Evolutionary conservation across 1,284 basidiomycete species (phyloP), one percentile per base, ranked within the genome.

Genomic region (Boletus sp.): DNA sequence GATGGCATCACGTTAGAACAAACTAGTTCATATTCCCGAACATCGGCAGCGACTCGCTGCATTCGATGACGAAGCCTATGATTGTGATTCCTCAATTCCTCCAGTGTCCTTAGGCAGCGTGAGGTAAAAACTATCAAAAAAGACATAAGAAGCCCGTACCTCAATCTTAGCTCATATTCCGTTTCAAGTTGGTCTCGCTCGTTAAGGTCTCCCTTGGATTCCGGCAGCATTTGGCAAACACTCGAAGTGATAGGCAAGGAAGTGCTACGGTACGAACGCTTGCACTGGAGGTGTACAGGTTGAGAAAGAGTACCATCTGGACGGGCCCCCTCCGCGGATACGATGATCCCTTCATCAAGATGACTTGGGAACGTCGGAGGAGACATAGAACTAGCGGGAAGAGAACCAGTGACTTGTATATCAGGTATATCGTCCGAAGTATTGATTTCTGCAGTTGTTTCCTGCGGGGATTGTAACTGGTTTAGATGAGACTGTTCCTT

Each of bases 11-110:
- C 67, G 27, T 69, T 69, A 13, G 71, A 61, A 55, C 82, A 83
- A 14, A 81, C 67, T 9, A 69, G 60, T 46, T 88, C 82, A 51
- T 81, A 84, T 39, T 88, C 86, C 52, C 74, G 73, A 37, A 87
- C 70, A 33, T 73, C 73, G 13, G 67, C 68, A 2, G 82, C 78
- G 41, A 88, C 74, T 38, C 78, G 76, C 56, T 86, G 82, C 30
- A 88, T 67, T 25, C 85, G 69, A 54, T 81, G 78, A 32, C 84
- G 77, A 41, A 82, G 78, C 43, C 78, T 72, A 46, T 77, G 72
- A 53, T 89, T 89, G 57, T 84, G 80, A 13, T 72, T 65, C 41
- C 69, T 68, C 10, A 76, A 66, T 40, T 82, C 75, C 40, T 81
- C 78, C 26, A 88, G 64, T 16, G 82, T 66, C 47, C 86, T 88